Evolutionary conservation across 257 asterid species (phyloP), one percentile per base, ranked within the genome.

Genomic region (Solanum acaule): DNA sequence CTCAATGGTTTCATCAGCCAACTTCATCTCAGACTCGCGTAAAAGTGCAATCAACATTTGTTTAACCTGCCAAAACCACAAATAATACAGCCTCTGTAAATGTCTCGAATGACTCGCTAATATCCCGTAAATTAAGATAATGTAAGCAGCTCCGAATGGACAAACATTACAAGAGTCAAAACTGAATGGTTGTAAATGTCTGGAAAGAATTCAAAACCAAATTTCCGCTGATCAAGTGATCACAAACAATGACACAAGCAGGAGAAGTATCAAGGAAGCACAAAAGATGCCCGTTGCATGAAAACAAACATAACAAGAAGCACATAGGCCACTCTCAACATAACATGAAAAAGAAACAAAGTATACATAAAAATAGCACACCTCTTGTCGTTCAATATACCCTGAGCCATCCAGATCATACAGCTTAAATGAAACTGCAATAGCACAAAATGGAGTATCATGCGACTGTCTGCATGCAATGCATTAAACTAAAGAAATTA

Each of bases 321-420:
- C 84, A 40, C 27, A 72, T 7, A 65, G 78, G 56, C 25, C 20
- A 29, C 42, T 40, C 37, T 27, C 37, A 63, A 33, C 40, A 67
- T 70, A 86, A 38, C 83, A 86, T 29, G 88, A 70, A 70, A 42
- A 6, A 22, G 33, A 68, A 22, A 46, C 67, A 46, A 44, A 59
- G 14, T 37, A 76, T 77, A 38, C 12, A 38, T 27, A 27, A 68
- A 16, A 25, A 0, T 31, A 31, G 75, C 87, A 65, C 90, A 97
- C 99, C 99, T 97, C 99, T 89, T 95, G 95, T 2, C 99, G 96
- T 89, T 97, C 99, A 49, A 97, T 97, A 91, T 94, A 95, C 90
- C 99, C 99, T 29, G 98, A 95, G 90, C 95, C 97, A 81, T 96
- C 98, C 96, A 97, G 71, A 90, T 97, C 99, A 93, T 96, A 96